Evolutionary conservation across 2,329 filamentous ascomycete genomes (phyloP), one percentile per base, ranked within the genome.

Genomic region (Aureobasidium sp.): DNA sequence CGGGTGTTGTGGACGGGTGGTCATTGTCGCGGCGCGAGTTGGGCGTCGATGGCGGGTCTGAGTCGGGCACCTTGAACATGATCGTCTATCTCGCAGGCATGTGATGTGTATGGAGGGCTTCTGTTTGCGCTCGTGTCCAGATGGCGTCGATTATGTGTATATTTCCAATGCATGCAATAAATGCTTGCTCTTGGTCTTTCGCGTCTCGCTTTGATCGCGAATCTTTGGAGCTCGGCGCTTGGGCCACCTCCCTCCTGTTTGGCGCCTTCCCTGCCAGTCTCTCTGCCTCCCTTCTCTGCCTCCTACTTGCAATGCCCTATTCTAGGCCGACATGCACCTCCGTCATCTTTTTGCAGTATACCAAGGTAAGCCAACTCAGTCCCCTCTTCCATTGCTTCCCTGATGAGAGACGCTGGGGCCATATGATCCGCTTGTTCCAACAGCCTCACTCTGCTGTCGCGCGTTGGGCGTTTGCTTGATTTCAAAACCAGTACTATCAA

Each of bases 1-100:
- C 69, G 20, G 73, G 73, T 25, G 73, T 75, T 15, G 73, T 75
- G 9, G 73, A 74, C 14, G 71, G 70, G 34, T 61, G 56, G 25
- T 63, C 60, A 42, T 60, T 53, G 45, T 63, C 58, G 57, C 63
- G 63, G 36, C 64, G 55, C 29, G 64, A 64, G 52, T 63, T 61
- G 27, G 64, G 64, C 34, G 64, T 65, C 34, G 62, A 63, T 9
- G 62, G 62, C 22, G 55, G 53, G 31, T 59, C 55, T 17, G 53
- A 59, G 29, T 61, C 59, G 11, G 64, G 64, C 41, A 65, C 62
- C 36, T 53, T 51, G 61, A 65, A 65, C 64, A 64, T 65, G 5
- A 14, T n/a, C 15, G 37, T 31, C 52, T 42, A 56, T 56, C 22
- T 56, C 25, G n/a, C 25, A n/a, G 11, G 25, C 37, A 42, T 56